phyloP scores from a whole-genome alignment of 768 basidiomycete genomes.

The Lactifluus rugatus region DNA sequence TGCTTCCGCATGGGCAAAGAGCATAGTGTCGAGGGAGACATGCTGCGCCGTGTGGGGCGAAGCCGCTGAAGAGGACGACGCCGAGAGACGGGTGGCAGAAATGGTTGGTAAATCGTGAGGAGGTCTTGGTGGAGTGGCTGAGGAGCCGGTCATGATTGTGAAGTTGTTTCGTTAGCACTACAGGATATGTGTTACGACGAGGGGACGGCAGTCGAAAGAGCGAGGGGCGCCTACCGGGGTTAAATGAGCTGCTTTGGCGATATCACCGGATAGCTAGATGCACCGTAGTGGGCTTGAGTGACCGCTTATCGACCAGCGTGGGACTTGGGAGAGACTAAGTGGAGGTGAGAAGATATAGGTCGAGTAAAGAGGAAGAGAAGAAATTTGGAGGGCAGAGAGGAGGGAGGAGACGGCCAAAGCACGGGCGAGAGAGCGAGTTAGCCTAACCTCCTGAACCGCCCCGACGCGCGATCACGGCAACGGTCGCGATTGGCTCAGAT shows the following conservation, averaged over 20 bases:
- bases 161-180: constrained; percentile 1
- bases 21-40: constrained; percentile 40
- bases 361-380: background rate
- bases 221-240: background rate
- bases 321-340: background rate
- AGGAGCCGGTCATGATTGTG: constrained; percentile 10
- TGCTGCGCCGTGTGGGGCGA: constrained; percentile 25
- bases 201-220: background rate
- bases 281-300: background rate
- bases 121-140: constrained; percentile 16
- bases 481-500: constrained; percentile 17
- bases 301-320: background rate
- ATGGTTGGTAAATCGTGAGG: constrained; percentile 11
- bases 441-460: background rate
- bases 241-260: constrained; percentile 1
- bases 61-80: constrained; percentile 23
- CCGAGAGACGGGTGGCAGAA: constrained; percentile 18
- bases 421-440: background rate
- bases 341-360: background rate
- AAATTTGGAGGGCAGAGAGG: background rate
- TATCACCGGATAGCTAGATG: background rate
- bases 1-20: constrained; percentile 43
- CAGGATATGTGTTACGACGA: background rate
- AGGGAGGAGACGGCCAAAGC: background rate
- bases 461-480: constrained; percentile 16